Percentiles rank a stretch among this genome's conserved stretches.
These are phyloP conservation scores for Hansenula sp. DNA, from an alignment of 1,139 yeast genomes.

Conservation along the genomic window DNA sequence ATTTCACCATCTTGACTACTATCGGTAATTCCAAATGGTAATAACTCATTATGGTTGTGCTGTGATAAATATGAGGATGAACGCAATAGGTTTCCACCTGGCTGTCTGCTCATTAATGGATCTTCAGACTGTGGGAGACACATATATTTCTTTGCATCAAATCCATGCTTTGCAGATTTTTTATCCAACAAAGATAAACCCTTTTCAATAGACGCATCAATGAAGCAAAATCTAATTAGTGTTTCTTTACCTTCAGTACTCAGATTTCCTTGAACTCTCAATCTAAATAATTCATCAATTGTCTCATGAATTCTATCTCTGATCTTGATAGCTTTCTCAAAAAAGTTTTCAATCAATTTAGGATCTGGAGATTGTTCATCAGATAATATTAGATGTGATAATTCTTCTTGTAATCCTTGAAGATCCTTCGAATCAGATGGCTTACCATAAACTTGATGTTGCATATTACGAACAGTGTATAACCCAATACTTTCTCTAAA, in stretches of 20 bases:
- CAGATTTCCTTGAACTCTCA: slow-evolving; percentile 50
- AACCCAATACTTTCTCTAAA: slow-evolving; percentile 55
- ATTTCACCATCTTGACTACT: slow-evolving; percentile 14
- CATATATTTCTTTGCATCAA: background rate
- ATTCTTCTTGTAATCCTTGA: slow-evolving; percentile 27
- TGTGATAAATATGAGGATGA: slow-evolving; percentile 23
- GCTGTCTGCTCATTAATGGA: slow-evolving; percentile 10
- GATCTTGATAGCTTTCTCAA: slow-evolving; percentile 38
- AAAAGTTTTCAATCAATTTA: slow-evolving; percentile 31
- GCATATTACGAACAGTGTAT: slow-evolving; percentile 71
- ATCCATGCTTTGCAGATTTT: slow-evolving; percentile 10
- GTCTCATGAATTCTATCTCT: slow-evolving; percentile 46
- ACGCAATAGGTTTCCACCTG: slow-evolving; percentile 12
- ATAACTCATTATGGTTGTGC: slow-evolving; percentile 28
- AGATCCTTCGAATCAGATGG: slow-evolving; percentile 13
- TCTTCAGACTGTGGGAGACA: background rate
- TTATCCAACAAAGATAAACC: slow-evolving; percentile 51
- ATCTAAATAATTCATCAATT: slow-evolving; percentile 50
- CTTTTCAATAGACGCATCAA: slow-evolving; percentile 66
- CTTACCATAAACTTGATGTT: slow-evolving; percentile 28
- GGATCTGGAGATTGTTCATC: slow-evolving; percentile 24
- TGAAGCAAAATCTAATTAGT: slow-evolving; percentile 57
- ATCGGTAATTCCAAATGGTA: slow-evolving; percentile 27
- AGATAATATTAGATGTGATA: slow-evolving; percentile 26
- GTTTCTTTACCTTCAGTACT: slow-evolving; percentile 71